phyloP scores from a whole-genome alignment of 164 flowering plant genomes.

The Cinnamomum chago region DNA sequence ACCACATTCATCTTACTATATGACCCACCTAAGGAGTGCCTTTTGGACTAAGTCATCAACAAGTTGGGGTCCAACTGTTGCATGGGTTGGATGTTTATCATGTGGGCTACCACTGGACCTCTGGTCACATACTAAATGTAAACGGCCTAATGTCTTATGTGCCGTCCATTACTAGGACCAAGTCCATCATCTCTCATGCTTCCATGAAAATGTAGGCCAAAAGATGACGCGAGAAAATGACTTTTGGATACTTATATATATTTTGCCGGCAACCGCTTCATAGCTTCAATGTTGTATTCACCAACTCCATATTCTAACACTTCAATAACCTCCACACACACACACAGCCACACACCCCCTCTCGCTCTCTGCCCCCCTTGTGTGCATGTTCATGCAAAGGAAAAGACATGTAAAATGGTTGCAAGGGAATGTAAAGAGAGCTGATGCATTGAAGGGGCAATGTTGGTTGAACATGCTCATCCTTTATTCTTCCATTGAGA shows the following conservation, averaged over 20 bases:
- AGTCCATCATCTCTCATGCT: background rate
- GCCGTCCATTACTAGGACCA: background rate
- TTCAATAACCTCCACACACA: background rate
- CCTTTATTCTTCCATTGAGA: background rate
- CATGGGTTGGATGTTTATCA: background rate
- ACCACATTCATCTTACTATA: background rate
- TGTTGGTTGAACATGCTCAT: background rate
- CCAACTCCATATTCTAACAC: background rate
- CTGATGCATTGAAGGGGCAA: background rate
- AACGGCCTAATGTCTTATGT: background rate
- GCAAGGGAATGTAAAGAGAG: background rate
- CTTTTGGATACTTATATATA: background rate
- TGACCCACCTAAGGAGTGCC: background rate
- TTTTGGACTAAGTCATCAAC: too few species aligned
- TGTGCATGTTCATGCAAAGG: background rate
- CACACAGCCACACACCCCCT: background rate
- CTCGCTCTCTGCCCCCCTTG: background rate
- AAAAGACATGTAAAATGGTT: background rate
- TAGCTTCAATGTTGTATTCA: background rate
- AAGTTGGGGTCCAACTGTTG: background rate
- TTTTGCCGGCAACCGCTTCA: background rate
- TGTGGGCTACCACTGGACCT: background rate
- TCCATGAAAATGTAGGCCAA: background rate
- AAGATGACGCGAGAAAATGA: background rate
- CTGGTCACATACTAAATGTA: background rate